Conservation (phyloP, 352 stramenopile species). For the Pythium monospermum region DNA sequence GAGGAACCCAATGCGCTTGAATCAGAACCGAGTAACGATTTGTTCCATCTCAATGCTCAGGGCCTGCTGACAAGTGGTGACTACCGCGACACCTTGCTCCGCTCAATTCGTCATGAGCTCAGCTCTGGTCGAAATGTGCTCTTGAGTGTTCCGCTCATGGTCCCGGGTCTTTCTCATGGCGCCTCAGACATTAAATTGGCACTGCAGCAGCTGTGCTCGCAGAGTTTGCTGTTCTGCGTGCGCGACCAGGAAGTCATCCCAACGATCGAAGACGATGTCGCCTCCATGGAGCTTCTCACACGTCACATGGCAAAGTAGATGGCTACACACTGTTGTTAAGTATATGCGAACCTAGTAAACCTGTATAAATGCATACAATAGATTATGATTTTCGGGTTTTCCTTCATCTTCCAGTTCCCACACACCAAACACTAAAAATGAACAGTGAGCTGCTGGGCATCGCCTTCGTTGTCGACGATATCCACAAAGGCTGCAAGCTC, state of each 20-base stretch:
- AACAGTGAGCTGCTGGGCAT: conserved; percentile 46
- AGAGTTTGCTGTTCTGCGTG: conserved; percentile 41
- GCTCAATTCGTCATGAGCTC: conserved; percentile 31
- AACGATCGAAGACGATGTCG: not conserved
- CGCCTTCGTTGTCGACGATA: conserved; percentile 85
- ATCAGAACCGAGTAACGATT: not conserved
- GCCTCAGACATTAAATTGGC: conserved; percentile 24
- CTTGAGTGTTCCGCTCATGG: conserved; percentile 16
- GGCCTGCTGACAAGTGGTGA: conserved; percentile 3
- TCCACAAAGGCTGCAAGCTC: conserved; percentile 84
- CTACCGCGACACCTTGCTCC: conserved; percentile 29
- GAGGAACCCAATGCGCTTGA: not conserved
- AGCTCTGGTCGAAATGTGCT: conserved; percentile 26
- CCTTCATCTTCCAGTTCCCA: no score
- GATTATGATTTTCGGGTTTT: no score
- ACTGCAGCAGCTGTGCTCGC: conserved; percentile 48
- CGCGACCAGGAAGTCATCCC: conserved; percentile 44
- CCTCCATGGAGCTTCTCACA: no score
- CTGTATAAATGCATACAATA: no score
- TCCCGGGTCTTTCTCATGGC: not conserved
- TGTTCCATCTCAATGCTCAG: conserved; percentile 2
- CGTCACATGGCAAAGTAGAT: no score
- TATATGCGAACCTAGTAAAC: no score
- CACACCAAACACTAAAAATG: conserved; percentile 4
- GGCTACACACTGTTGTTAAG: no score